Evolutionary conservation across 2,329 filamentous ascomycete genomes (phyloP).

Genomic region (Colletotrichum lentis): DNA sequence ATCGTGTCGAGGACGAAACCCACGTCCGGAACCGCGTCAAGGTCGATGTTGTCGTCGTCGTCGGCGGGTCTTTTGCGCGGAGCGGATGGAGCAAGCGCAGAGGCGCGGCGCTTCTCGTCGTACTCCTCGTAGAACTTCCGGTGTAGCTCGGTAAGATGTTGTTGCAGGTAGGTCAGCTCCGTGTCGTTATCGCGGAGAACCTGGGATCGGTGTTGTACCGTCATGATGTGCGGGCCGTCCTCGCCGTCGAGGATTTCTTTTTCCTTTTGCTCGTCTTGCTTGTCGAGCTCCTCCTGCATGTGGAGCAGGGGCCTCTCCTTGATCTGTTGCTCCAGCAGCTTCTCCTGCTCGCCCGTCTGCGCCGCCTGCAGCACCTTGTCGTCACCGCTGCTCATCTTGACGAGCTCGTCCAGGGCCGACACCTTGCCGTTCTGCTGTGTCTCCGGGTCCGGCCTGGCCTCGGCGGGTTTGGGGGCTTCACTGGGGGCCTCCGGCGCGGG

Average conservation of each 20-base stretch:
- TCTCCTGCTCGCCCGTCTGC: slow-evolving; percentile 86
- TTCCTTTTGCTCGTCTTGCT: slow-evolving; percentile 75
- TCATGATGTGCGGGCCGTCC: slow-evolving; percentile 42
- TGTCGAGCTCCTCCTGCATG: slow-evolving; percentile 89
- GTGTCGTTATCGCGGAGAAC: slow-evolving; percentile 87
- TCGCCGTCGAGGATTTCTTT: slow-evolving; percentile 56
- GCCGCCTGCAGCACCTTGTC: slow-evolving; percentile 73
- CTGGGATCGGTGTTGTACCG: slow-evolving; percentile 65
- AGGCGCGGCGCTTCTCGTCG: slow-evolving; percentile 61
- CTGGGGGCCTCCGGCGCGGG: slow-evolving; percentile 3
- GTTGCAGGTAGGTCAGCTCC: slow-evolving; percentile 80
- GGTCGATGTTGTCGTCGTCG: slow-evolving; percentile 55
- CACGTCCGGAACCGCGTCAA: slow-evolving; percentile 78
- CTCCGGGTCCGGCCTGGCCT: background rate
- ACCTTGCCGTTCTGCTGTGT: slow-evolving; percentile 37
- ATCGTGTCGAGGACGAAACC: slow-evolving; percentile 83
- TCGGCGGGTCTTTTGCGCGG: slow-evolving; percentile 44
- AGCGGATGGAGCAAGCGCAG: slow-evolving; percentile 38
- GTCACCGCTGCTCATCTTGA: slow-evolving; percentile 77
- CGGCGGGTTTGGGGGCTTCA: slow-evolving; percentile 2
- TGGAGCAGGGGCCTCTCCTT: slow-evolving; percentile 89
- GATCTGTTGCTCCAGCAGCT: slow-evolving; percentile 86
- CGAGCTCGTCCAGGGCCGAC: slow-evolving; percentile 73
- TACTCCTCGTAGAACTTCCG: slow-evolving; percentile 84
- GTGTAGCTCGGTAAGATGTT: slow-evolving; percentile 79